Evolutionary conservation across 306 rosid species (phyloP).

Genomic region (Cucumis melo): DNA sequence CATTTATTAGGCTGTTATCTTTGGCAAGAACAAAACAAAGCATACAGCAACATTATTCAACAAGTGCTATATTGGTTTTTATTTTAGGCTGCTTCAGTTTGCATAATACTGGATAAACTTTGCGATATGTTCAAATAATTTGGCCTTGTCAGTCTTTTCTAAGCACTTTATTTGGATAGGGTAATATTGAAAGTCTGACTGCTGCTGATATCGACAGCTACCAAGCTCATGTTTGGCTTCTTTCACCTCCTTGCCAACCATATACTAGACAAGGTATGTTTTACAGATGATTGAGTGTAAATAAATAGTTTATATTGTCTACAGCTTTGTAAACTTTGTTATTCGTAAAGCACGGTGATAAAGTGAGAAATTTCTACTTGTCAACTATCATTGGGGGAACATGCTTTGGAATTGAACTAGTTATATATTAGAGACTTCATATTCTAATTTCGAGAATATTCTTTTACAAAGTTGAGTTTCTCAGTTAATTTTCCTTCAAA

Average conservation of each 20-base stretch:
- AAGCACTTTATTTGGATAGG: constrained; percentile 27
- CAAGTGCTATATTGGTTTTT: neutral
- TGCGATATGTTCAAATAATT: neutral
- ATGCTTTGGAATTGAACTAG: neutral
- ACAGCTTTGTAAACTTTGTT: neutral
- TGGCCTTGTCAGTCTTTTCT: neutral
- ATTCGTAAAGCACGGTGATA: neutral
- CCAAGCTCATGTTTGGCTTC: constrained; percentile 73
- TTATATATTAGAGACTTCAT: neutral
- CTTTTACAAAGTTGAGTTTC: neutral
- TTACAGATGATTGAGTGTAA: neutral
- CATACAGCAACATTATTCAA: neutral
- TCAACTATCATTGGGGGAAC: neutral
- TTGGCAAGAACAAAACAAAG: neutral
- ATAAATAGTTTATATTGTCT: neutral
- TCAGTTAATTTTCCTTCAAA: neutral
- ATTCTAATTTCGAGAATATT: neutral
- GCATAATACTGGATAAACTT: neutral
- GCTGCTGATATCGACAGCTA: constrained; percentile 64
- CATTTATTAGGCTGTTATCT: neutral
- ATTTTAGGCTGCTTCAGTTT: neutral
- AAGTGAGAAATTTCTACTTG: neutral
- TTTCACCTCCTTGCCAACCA: constrained; percentile 99
- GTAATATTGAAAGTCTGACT: constrained; percentile 74
- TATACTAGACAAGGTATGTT: constrained; percentile 84